These are phyloP conservation scores for Neospermospora avenae DNA, from an alignment of 2,329 filamentous ascomycete genomes.

Conservation along the genomic window DNA sequence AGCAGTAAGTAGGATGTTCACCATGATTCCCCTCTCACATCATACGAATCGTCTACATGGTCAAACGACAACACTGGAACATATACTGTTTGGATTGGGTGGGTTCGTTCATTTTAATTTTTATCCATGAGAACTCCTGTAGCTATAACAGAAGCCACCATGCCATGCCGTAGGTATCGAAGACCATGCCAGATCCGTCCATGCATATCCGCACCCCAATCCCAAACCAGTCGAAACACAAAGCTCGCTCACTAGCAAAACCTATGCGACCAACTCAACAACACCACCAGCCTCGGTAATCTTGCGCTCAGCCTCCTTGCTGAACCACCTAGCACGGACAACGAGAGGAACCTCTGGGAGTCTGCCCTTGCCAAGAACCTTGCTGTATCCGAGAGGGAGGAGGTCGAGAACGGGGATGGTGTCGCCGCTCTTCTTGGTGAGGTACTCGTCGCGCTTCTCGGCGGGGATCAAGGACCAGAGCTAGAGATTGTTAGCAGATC, in stretches of 20 bases:
- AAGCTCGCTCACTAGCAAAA: not conserved
- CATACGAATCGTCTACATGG: no score
- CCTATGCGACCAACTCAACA: constrained; percentile 89
- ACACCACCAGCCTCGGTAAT: constrained; percentile 97
- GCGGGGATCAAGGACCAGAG: constrained; percentile 92
- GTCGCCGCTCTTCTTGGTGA: constrained; percentile 75
- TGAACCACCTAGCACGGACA: constrained; percentile 93
- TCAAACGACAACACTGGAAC: no score
- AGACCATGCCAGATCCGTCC: constrained; percentile 5
- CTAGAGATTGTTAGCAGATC: constrained; percentile 44
- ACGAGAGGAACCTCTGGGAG: constrained; percentile 90
- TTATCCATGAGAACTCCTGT: not conserved
- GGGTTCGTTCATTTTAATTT: not conserved
- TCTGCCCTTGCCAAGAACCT: constrained; percentile 97
- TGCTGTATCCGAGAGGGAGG: constrained; percentile 94
- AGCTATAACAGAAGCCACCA: constrained; percentile 4
- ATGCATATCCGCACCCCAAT: constrained; percentile 8
- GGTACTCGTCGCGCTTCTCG: constrained; percentile 91
- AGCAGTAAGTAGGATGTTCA: no score
- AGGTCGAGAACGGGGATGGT: constrained; percentile 98
- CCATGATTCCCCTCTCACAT: no score
- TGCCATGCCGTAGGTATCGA: constrained; percentile 6
- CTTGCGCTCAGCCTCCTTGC: constrained; percentile 96
- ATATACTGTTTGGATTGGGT: no score
- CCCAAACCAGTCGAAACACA: constrained; percentile 11